phyloP scores from a whole-genome alignment of 495 filamentous ascomycete genomes.

The Polyplosphaeria fusca region DNA sequence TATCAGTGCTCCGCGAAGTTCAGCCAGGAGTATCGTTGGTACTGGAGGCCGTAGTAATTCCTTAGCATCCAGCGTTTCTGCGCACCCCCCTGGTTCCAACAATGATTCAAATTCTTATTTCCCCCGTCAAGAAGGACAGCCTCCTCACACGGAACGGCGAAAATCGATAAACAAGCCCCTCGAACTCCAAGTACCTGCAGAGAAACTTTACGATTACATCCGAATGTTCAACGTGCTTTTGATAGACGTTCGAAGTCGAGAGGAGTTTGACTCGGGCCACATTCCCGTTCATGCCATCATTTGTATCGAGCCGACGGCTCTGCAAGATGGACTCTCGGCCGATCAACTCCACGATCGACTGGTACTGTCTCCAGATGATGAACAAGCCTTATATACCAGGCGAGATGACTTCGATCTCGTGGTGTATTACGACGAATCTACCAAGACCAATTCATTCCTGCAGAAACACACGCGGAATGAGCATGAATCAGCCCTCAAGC shows the following conservation, averaged over 20 bases:
- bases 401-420: conserved; percentile 80
- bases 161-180: conserved; percentile 52
- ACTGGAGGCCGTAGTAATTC: conserved; percentile 40
- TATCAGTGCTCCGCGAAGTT: conserved; percentile 50
- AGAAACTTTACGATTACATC: conserved; percentile 64
- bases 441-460: conserved; percentile 52
- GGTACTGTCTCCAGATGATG: conserved; percentile 70
- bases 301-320: conserved; percentile 82
- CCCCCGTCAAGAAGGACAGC: conserved; percentile 19
- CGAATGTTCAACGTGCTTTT: conserved; percentile 62
- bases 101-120: conserved; percentile 38
- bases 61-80: conserved; percentile 25
- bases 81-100: conserved; percentile 33
- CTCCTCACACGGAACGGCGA: conserved; percentile 6
- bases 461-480: conserved; percentile 47
- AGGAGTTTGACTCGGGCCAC: conserved; percentile 82
- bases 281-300: conserved; percentile 77
- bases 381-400: conserved; percentile 69
- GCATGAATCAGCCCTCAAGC: conserved; percentile 59
- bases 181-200: conserved; percentile 61
- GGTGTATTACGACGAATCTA: conserved; percentile 82
- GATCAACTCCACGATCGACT: conserved; percentile 80
- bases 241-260: conserved; percentile 80
- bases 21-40: conserved; percentile 42
- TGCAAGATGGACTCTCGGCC: conserved; percentile 75